Conservation (phyloP, 108 stramenopile genomes). For the Cyclotella sp. region DNA sequence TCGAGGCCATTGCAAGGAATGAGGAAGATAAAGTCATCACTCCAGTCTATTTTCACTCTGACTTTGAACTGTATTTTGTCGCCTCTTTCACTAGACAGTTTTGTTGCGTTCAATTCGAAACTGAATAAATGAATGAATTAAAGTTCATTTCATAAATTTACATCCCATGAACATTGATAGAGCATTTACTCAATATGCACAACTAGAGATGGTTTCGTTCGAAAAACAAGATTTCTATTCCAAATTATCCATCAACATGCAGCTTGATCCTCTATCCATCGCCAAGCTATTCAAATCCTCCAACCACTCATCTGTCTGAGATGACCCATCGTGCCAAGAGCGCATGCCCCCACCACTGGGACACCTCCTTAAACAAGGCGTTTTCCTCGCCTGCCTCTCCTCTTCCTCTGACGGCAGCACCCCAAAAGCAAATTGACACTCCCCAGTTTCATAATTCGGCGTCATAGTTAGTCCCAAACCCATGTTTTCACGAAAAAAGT, state of each 20-base stretch:
- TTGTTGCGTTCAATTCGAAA: no score
- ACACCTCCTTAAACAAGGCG: slow-evolving; percentile 82
- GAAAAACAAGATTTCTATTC: background rate
- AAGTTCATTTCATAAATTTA: no score
- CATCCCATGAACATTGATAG: no score
- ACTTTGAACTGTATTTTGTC: no score
- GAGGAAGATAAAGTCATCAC: no score
- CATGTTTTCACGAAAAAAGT: slow-evolving; percentile 90
- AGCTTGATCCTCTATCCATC: background rate
- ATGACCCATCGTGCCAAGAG: slow-evolving; percentile 55
- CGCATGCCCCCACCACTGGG: slow-evolving; percentile 73
- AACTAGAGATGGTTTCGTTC: no score
- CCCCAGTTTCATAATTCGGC: slow-evolving; percentile 87
- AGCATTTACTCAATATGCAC: no score
- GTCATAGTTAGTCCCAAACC: slow-evolving; percentile 86
- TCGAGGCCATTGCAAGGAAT: no score
- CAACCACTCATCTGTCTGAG: slow-evolving; percentile 27
- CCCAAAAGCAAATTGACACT: slow-evolving; percentile 90
- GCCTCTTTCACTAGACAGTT: no score
- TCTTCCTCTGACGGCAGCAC: slow-evolving; percentile 61
- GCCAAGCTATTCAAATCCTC: slow-evolving; percentile 19
- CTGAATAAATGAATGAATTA: no score
- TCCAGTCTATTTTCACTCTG: no score
- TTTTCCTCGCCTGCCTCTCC: slow-evolving; percentile 68
- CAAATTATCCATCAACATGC: slow-evolving; percentile 8